Conservation (phyloP, 2,329 filamentous ascomycete genomes). For the Colletotrichum euphorbiae region DNA sequence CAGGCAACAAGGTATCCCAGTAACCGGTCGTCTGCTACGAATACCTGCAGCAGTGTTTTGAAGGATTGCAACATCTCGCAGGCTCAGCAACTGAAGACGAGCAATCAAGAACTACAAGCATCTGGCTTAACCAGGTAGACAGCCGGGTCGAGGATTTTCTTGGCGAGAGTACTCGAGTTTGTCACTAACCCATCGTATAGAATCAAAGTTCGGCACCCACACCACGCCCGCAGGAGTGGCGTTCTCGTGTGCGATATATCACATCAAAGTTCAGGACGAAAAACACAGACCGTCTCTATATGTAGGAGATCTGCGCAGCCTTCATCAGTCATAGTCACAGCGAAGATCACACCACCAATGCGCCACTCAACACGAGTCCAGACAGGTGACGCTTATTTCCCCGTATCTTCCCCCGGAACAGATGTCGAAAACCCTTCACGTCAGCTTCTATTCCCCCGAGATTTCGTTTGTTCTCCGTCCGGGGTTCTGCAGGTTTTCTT, state of each 20-base stretch:
- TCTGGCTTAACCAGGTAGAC: too few species aligned
- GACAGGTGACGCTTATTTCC: not conserved
- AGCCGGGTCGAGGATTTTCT: too few species aligned
- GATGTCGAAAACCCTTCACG: not conserved
- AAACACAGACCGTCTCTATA: too few species aligned
- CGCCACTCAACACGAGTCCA: not conserved
- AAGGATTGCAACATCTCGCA: too few species aligned
- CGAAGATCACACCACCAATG: not conserved
- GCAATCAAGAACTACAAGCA: too few species aligned
- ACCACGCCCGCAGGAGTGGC: too few species aligned
- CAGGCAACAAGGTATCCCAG: not conserved
- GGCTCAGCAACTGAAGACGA: too few species aligned
- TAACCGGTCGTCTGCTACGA: conserved; percentile 25
- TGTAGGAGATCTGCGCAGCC: too few species aligned
- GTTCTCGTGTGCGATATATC: not conserved
- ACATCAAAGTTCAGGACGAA: not conserved
- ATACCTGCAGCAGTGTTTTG: too few species aligned
- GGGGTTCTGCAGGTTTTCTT: not conserved
- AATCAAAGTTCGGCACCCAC: too few species aligned
- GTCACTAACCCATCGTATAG: too few species aligned
- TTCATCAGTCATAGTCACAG: not conserved
- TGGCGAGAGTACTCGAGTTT: too few species aligned
- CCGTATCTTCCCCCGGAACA: not conserved
- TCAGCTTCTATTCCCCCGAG: not conserved
- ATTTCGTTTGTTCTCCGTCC: not conserved